These are phyloP conservation scores for Salisapilia sapeloensis DNA, from an alignment of 352 stramenopile species.

Conservation along the genomic window DNA sequence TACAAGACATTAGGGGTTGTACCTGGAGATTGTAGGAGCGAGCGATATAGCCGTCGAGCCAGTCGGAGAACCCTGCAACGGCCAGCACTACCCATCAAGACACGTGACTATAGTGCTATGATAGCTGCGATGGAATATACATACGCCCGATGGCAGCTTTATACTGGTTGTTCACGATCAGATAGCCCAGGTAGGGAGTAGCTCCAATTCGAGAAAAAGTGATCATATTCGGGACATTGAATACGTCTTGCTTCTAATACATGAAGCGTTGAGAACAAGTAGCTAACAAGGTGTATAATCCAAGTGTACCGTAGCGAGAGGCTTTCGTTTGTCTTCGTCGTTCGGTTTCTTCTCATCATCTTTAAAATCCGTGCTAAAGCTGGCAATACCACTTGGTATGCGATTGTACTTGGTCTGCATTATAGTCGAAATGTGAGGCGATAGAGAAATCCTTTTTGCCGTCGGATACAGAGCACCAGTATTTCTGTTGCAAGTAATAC, in stretches of 20 bases:
- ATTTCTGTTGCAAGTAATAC: too few relatives aligned
- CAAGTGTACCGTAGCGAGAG: too few relatives aligned
- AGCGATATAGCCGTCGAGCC: slow-evolving; percentile 69
- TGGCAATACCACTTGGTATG: too few relatives aligned
- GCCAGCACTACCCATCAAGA: slow-evolving; percentile 29
- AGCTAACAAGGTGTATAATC: too few relatives aligned
- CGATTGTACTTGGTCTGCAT: too few relatives aligned
- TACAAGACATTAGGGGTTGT: neutral
- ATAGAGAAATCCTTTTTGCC: too few relatives aligned
- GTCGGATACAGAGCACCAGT: too few relatives aligned
- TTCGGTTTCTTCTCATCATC: too few relatives aligned
- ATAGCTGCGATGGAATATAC: slow-evolving; percentile 1
- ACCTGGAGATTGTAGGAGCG: slow-evolving; percentile 57
- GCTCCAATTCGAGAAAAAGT: slow-evolving; percentile 57
- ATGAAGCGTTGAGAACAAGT: too few relatives aligned
- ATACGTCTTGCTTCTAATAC: slow-evolving; percentile 48
- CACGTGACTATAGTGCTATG: neutral
- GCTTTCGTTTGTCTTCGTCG: too few relatives aligned
- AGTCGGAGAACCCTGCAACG: slow-evolving; percentile 54
- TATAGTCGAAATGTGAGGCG: too few relatives aligned
- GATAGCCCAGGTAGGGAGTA: slow-evolving; percentile 57
- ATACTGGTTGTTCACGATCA: slow-evolving; percentile 55
- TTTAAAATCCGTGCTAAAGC: too few relatives aligned
- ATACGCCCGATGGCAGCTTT: slow-evolving; percentile 45
- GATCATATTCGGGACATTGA: slow-evolving; percentile 69